Evolutionary conservation across 495 filamentous ascomycete genomes (phyloP).

Genomic region (Daldinia concentrica): DNA sequence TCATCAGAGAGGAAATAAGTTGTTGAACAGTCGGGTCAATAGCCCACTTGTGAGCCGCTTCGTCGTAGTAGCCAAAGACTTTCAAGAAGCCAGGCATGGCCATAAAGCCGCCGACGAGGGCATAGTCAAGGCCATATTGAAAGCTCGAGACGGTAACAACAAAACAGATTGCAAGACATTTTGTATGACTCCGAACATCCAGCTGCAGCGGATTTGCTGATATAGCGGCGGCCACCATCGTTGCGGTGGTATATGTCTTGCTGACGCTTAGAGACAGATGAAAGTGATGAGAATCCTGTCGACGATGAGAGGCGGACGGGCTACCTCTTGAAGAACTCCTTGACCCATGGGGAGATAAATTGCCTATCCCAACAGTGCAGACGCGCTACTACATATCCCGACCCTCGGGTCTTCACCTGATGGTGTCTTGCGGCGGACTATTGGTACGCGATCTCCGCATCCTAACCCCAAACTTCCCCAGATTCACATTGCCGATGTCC

Average conservation of each 20-base stretch:
- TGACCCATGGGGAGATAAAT: background rate
- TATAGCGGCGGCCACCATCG: conserved; percentile 38
- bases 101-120: conserved; percentile 50
- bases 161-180: conserved; percentile 50
- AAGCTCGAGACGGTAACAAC: conserved; percentile 50
- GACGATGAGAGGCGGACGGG: background rate
- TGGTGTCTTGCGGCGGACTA: background rate
- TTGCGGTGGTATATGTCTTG: conserved; percentile 8
- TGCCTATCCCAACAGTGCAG: background rate
- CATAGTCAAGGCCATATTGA: conserved; percentile 54
- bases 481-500: conserved; percentile 27
- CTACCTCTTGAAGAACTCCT: conserved; percentile 6
- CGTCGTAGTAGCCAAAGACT: conserved; percentile 55
- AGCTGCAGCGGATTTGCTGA: conserved; percentile 47
- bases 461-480: conserved; percentile 24
- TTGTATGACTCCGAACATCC: conserved; percentile 44
- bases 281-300: conserved; percentile 10
- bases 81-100: conserved; percentile 59
- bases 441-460: conserved; percentile 21
- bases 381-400: conserved; percentile 13
- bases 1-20: conserved; percentile 62
- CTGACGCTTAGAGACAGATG: background rate
- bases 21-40: conserved; percentile 60
- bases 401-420: background rate
- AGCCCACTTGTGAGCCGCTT: conserved; percentile 35